Percentiles rank a stretch among this genome's conserved stretches.
phyloP scores from a whole-genome alignment of 2,329 filamentous ascomycete genomes.

The Drechslera avenae region DNA sequence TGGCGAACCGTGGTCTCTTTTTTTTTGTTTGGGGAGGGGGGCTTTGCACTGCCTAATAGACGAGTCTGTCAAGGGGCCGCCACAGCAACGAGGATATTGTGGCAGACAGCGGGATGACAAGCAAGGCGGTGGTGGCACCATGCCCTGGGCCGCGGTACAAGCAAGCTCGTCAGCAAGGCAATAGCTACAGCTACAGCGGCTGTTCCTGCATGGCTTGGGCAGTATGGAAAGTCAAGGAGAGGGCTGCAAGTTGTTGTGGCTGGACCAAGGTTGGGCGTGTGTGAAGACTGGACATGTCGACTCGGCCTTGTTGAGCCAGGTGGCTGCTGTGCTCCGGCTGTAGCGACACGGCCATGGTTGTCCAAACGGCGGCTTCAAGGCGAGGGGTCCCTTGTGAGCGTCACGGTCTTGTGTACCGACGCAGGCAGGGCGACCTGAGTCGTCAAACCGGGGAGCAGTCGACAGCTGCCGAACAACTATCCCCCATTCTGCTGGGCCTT shows the following conservation, averaged over 20 bases:
- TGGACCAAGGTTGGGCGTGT: slow-evolving; percentile 16
- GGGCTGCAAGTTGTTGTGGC: slow-evolving; percentile 24
- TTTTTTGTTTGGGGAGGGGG: no score
- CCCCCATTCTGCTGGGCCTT: slow-evolving; percentile 14
- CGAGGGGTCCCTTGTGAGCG: slow-evolving; percentile 17
- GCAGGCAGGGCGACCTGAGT: slow-evolving; percentile 18
- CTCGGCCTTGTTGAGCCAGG: slow-evolving; percentile 10
- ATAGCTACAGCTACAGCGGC: slow-evolving; percentile 19
- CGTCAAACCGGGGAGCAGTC: slow-evolving; percentile 30
- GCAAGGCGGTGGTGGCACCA: slow-evolving; percentile 25
- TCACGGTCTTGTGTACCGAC: slow-evolving; percentile 28
- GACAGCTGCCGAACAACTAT: slow-evolving; percentile 23
- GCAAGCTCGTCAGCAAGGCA: slow-evolving; percentile 2
- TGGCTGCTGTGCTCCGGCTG: slow-evolving; percentile 11
- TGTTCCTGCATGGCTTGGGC: slow-evolving; percentile 34
- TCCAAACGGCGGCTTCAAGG: slow-evolving; percentile 22
- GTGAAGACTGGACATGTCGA: slow-evolving; percentile 25
- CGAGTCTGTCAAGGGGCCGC: slow-evolving; percentile 29
- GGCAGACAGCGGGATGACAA: slow-evolving; percentile 20
- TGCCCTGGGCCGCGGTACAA: slow-evolving; percentile 6
- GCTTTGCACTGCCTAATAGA: slow-evolving; percentile 26
- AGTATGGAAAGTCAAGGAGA: slow-evolving; percentile 13
- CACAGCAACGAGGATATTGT: slow-evolving; percentile 19
- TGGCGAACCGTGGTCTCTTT: slow-evolving; percentile 18
- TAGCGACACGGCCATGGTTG: slow-evolving; percentile 18